Evolutionary conservation across 805 yeast genomes (phyloP), one percentile per base, ranked within the genome.

Genomic region (Candida arabinofermentans): DNA sequence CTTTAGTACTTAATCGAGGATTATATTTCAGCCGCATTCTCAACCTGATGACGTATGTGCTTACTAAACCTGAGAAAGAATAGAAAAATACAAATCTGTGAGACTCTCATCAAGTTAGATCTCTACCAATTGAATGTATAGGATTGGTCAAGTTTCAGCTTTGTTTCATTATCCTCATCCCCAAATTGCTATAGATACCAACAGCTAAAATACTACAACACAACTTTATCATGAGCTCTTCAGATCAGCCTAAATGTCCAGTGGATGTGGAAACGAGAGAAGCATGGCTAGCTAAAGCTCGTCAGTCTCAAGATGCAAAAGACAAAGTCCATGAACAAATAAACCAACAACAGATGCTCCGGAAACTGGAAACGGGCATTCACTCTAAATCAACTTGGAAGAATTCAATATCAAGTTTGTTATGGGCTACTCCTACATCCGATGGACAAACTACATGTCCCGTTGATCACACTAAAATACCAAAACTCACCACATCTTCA

Each of bases 251-350:
- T 8, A 69, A 66, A 44, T 85, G 91, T 54, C 91, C 91, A 1
- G 90, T 85, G 17, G 85, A 81, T 50, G 84, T 75, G 46, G 59
- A 59, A n/a, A 71, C 85, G 4, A 63, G 85, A 43, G 72, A 72
- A 31, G 69, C 68, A 27, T 83, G 89, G 89, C 54, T 78, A 19
- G 65, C 66, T 39, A 53, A 68, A 38, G 57, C 62, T 0, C 50
- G 54, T 24, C 36, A 49, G 43, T 39, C 50, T 37, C 36, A 48
- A 44, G 24, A 4, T 29, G 30, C 42, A n/a, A 24, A 10, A 22
- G 24, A 27, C 8, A 34, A 22, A 5, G 13, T 35, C 7, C 13
- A 24, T 2, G 24, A 33, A 16, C 24, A 22, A 4, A 36, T 24
- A 19, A 26, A 8, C 6, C 21, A 19, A 10, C 34, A 29, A n/a